Conservation (phyloP, 139 green algal genomes). For the Chlamydomonas schloesseri region DNA sequence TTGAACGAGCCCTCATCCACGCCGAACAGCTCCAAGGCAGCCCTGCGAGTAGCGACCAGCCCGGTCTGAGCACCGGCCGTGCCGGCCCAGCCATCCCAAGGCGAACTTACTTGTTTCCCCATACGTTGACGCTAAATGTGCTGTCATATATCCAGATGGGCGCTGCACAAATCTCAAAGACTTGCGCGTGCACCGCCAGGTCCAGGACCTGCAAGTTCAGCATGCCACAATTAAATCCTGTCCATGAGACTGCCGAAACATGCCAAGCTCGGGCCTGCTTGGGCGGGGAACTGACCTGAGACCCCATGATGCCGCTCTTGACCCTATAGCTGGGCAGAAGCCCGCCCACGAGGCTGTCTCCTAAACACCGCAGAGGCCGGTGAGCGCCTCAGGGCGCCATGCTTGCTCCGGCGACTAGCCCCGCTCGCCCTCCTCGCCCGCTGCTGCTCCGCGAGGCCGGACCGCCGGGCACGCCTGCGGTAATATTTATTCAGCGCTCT, state of each 20-base stretch:
- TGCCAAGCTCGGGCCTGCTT: too few species aligned
- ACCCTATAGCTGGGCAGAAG: too few species aligned
- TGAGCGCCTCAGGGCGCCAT: too few species aligned
- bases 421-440: neutral
- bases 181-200: constrained; percentile 22
- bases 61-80: neutral
- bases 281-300: too few species aligned
- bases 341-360: too few species aligned
- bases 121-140: constrained; percentile 54
- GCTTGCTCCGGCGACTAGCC: too few species aligned
- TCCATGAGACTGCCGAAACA: neutral
- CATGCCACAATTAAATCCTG: neutral
- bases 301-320: too few species aligned
- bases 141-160: constrained; percentile 63
- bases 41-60: constrained; percentile 21
- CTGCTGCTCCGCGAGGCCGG: neutral
- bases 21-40: constrained; percentile 53
- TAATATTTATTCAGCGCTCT: neutral
- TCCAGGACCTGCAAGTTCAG: constrained; percentile 32
- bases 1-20: constrained; percentile 44
- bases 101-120: constrained; percentile 60
- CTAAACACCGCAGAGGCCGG: too few species aligned
- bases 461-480: constrained; percentile 10
- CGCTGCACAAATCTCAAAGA: constrained; percentile 48
- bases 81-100: neutral